phyloP scores from a whole-genome alignment of 495 filamentous ascomycete genomes.

The Penicillium soppii region DNA sequence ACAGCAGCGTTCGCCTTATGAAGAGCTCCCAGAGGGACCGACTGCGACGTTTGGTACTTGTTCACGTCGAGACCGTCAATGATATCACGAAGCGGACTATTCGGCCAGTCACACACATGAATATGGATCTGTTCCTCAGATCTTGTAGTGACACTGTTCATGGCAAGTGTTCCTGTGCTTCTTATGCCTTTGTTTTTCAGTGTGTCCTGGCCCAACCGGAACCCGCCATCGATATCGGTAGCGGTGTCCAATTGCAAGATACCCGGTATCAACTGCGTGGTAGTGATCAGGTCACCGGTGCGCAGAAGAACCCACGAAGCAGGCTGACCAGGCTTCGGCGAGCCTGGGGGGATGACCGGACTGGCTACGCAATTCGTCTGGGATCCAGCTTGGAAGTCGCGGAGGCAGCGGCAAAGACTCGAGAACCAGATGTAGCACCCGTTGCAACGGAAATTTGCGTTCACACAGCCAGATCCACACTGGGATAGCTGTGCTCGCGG shows the following conservation, averaged over 20 bases:
- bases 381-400: background rate
- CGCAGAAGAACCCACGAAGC: background rate
- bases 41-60: background rate
- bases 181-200: background rate
- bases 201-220: slow-evolving; percentile 5
- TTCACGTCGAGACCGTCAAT: background rate
- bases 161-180: background rate
- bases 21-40: background rate
- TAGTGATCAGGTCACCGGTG: slow-evolving; percentile 1
- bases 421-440: slow-evolving; percentile 4
- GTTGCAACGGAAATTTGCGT: background rate
- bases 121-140: slow-evolving; percentile 8
- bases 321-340: background rate
- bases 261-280: background rate
- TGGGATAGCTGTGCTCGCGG: background rate
- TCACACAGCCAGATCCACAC: background rate
- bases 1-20: background rate
- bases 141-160: background rate
- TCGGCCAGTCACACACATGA: background rate
- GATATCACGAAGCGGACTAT: background rate
- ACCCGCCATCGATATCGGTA: background rate
- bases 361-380: background rate
- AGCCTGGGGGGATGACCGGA: background rate
- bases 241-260: background rate
- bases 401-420: background rate